phyloP scores from a whole-genome alignment of 176 grass and related monocot species.

The Stipa capillata region DNA sequence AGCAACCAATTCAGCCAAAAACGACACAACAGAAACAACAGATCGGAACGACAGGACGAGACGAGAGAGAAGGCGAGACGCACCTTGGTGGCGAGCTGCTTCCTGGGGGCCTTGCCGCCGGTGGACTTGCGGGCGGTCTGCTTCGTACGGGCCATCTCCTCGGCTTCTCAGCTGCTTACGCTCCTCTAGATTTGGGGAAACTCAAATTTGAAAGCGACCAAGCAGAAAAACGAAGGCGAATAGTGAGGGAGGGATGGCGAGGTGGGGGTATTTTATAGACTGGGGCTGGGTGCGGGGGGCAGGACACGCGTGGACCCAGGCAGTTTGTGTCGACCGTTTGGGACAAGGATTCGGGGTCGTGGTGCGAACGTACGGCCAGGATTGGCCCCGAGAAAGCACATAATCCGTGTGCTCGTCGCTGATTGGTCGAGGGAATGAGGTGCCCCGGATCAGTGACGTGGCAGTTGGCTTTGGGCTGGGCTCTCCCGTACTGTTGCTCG shows the following conservation, averaged over 20 bases:
- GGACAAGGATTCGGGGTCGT: background rate
- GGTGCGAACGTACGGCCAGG: constrained; percentile 6
- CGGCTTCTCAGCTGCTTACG: background rate
- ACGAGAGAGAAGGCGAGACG: background rate
- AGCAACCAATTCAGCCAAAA: background rate
- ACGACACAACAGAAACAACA: background rate
- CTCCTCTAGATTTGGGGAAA: background rate
- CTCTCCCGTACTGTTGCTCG: background rate
- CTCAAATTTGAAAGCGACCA: background rate
- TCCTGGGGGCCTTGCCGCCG: constrained; percentile 78
- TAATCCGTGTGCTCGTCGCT: constrained; percentile 36
- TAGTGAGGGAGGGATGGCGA: fast-evolving
- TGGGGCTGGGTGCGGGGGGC: background rate
- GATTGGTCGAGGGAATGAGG: background rate
- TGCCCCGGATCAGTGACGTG: constrained; percentile 38
- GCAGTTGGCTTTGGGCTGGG: fast-evolving
- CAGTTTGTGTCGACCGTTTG: constrained; percentile 14
- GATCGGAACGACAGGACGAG: background rate
- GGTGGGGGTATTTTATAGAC: background rate
- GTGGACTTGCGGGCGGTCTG: constrained; percentile 94
- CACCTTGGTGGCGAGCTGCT: constrained; percentile 96
- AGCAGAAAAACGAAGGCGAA: background rate
- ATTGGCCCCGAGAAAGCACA: constrained; percentile 25
- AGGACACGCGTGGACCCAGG: constrained; percentile 21
- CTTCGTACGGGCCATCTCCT: constrained; percentile 78